phyloP scores from a whole-genome alignment of 257 asterid genomes.

The Solanum ossicruentum region DNA sequence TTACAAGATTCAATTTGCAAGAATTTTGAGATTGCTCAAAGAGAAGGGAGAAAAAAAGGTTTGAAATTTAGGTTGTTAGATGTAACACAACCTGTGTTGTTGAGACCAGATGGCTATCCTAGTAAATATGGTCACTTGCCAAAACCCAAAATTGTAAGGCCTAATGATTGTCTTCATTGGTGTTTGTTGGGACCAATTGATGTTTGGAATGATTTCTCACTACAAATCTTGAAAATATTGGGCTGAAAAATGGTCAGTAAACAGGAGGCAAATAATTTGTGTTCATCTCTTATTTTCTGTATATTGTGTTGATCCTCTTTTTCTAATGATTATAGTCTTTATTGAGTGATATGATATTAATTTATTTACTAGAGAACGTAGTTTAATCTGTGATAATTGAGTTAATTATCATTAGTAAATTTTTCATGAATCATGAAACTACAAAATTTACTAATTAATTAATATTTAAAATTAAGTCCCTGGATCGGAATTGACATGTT shows the following conservation, averaged over 20 bases:
- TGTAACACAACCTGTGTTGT: slow-evolving; percentile 26
- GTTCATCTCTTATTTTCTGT: too few species aligned
- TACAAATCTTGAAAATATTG: slow-evolving; percentile 16
- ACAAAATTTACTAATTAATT: too few species aligned
- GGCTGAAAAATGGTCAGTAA: too few species aligned
- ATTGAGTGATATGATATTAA: too few species aligned
- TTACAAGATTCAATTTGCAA: slow-evolving; percentile 14
- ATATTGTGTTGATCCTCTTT: too few species aligned
- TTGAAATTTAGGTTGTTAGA: slow-evolving; percentile 26
- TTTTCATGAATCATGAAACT: background rate
- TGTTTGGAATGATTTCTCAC: slow-evolving; percentile 22
- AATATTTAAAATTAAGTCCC: too few species aligned
- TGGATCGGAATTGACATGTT: background rate
- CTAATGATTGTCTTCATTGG: slow-evolving; percentile 23
- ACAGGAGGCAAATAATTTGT: background rate
- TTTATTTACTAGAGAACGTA: background rate
- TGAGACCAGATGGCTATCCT: slow-evolving; percentile 18
- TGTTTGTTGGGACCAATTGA: background rate
- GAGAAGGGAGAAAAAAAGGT: slow-evolving; percentile 15
- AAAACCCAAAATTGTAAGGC: slow-evolving; percentile 7
- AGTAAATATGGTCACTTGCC: slow-evolving; percentile 43
- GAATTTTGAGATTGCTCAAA: slow-evolving; percentile 22
- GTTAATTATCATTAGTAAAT: too few species aligned
- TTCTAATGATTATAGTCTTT: too few species aligned
- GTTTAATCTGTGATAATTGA: too few species aligned